Base-by-base conservation (phyloP, 1,284 basidiomycete species). In the Cerrena zonata region DNA sequence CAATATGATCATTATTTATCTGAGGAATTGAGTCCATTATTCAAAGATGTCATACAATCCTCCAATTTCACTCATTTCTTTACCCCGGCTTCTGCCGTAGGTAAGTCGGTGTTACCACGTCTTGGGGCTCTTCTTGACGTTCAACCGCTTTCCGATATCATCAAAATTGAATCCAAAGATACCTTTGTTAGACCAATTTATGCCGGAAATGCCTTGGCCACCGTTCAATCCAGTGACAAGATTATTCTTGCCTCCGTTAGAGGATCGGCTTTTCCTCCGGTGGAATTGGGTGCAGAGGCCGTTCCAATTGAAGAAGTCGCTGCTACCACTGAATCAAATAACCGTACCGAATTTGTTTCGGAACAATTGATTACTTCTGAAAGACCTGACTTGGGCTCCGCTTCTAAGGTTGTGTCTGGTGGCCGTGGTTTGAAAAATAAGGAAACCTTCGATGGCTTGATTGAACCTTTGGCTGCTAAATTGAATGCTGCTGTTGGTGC, bases 181-280 rank as follows among this genome's bases (percentile, higher is more conserved):
- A 81, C 3, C n/a, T 98, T 96, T 69, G 82, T 89, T 10, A 88
- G 95, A 42, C 94, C 93, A 42, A 96, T 99, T 66, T 99, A 99
- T 65, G 96, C 96, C 47, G 96, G 96, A 47, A 99, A 99, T 68
- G 96, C 96, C 44, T 92, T 99, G 56, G 81, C 94, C 27, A 97
- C 94, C 43, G 85, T 99, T 59, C 86, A 87, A 58, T 75, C 79
- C 22, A 75, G 79, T 30, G 75, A 93, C 65, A 78, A 80, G 46
- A 73, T 95, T 74, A 98, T 97, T 69, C 84, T 99, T 66, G 90
- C 99, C 71, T 98, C 96, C 24, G 91, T 99, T 40, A 85, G 96
- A 56, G 83, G 87, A n/a, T 96, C 95, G 2, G 91, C 94, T 4
- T 99, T 98, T 68, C 76, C 88, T 49, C 84, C 90, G 54, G 86